Evolutionary conservation across 768 basidiomycete genomes (phyloP).

Genomic region (Tylopilus intermedius): DNA sequence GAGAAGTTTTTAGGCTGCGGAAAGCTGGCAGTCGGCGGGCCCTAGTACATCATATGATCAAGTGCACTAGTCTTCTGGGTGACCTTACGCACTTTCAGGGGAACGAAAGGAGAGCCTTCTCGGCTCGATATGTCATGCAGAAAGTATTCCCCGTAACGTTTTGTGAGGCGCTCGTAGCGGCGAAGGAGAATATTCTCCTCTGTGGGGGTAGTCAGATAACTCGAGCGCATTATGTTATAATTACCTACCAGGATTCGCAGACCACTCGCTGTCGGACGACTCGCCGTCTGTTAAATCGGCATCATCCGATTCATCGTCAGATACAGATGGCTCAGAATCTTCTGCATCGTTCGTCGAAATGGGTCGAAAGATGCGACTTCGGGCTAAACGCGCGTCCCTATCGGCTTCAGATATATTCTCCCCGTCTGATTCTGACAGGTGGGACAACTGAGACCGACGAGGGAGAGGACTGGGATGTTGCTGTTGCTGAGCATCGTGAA

Average conservation of each 20-base stretch:
- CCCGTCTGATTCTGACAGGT: conserved; percentile 60
- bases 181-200: conserved; percentile 30
- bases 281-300: conserved; percentile 57
- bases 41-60: conserved; percentile 8
- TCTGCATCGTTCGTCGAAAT: conserved; percentile 16
- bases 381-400: conserved; percentile 71
- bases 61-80: not conserved
- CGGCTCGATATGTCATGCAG: conserved; percentile 37
- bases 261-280: conserved; percentile 35
- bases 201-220: conserved; percentile 15
- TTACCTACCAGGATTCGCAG: conserved; percentile 36
- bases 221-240: not conserved
- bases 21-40: conserved; percentile 7
- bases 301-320: conserved; percentile 77
- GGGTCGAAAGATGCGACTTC: conserved; percentile 46
- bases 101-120: conserved; percentile 44
- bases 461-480: conserved; percentile 6
- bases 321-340: conserved; percentile 48
- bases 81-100: conserved; percentile 37
- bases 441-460: conserved; percentile 22
- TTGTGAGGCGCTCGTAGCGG: conserved; percentile 46
- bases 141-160: conserved; percentile 41
- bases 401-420: conserved; percentile 59
- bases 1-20: conserved; percentile 1
- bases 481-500: conserved; percentile 3